Conservation (phyloP, 2,329 filamentous ascomycete genomes). For the Beauveria varroae region DNA sequence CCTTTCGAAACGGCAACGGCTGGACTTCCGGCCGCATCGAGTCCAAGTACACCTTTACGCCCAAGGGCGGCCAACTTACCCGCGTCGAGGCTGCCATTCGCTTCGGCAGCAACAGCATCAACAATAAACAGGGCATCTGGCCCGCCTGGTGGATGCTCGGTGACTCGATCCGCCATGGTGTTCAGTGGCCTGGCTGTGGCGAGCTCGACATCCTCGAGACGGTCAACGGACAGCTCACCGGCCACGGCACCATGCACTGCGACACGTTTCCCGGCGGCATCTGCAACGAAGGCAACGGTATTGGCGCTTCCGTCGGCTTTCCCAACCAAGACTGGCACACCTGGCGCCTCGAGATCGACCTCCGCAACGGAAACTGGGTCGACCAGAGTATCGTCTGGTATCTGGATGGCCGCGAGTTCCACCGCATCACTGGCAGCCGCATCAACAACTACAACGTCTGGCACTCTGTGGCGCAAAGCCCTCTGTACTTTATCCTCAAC, state of each 20-base stretch:
- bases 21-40: slow-evolving; percentile 53
- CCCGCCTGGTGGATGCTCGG: slow-evolving; percentile 53
- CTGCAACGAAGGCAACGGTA: slow-evolving; percentile 44
- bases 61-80: slow-evolving; percentile 36
- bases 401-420: slow-evolving; percentile 36
- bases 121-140: slow-evolving; percentile 47
- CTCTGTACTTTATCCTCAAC: slow-evolving; percentile 47
- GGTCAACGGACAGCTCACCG: slow-evolving; percentile 40
- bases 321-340: slow-evolving; percentile 37
- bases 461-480: slow-evolving; percentile 41
- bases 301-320: slow-evolving; percentile 27
- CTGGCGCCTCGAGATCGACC: slow-evolving; percentile 44
- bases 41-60: slow-evolving; percentile 39
- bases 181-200: slow-evolving; percentile 44
- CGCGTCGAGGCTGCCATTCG: slow-evolving; percentile 39
- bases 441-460: slow-evolving; percentile 41
- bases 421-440: slow-evolving; percentile 34
- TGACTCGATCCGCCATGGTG: slow-evolving; percentile 39
- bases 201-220: slow-evolving; percentile 53
- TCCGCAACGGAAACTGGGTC: slow-evolving; percentile 35
- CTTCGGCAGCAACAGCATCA: slow-evolving; percentile 34
- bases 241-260: slow-evolving; percentile 46
- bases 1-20: slow-evolving; percentile 29
- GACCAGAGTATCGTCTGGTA: slow-evolving; percentile 45
- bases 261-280: slow-evolving; percentile 35